phyloP scores from a whole-genome alignment of 1,284 basidiomycete genomes.

The Leucoagaricus sp. region DNA sequence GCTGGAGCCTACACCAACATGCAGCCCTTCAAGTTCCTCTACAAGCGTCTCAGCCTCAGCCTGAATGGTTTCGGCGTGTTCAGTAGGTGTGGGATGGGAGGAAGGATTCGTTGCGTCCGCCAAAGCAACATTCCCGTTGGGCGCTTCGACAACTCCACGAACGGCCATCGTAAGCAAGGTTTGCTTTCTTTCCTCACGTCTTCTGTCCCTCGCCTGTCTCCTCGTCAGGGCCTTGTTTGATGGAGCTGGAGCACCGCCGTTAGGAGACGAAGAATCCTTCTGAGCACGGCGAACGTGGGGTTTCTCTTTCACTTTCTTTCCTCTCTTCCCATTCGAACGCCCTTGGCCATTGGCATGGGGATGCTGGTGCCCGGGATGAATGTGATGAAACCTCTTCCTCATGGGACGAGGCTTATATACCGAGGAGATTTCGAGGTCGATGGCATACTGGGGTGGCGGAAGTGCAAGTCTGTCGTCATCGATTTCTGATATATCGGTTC shows the following conservation, averaged over 20 bases:
- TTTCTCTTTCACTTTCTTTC: constrained; percentile 10
- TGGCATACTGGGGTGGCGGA: constrained; percentile 29
- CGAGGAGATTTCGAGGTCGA: constrained; percentile 65
- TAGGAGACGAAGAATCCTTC: not conserved
- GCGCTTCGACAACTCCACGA: constrained; percentile 18
- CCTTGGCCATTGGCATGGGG: constrained; percentile 9
- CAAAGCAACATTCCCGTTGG: not conserved
- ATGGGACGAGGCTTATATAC: constrained; percentile 73
- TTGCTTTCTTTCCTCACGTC: constrained; percentile 35
- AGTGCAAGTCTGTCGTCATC: constrained; percentile 41
- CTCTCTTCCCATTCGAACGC: not conserved
- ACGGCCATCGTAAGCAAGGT: constrained; percentile 28
- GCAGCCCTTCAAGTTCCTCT: constrained; percentile 20
- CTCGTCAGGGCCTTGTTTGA: constrained; percentile 38
- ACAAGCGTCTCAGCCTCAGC: constrained; percentile 16
- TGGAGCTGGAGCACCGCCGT: not conserved
- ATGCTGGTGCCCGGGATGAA: constrained; percentile 9
- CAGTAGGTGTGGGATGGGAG: not conserved
- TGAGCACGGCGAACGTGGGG: not conserved
- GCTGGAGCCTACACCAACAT: constrained; percentile 13
- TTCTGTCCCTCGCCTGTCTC: constrained; percentile 52
- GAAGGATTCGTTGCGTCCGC: not conserved
- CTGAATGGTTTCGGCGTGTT: not conserved
- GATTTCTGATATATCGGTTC: constrained; percentile 17
- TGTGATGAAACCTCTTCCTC: constrained; percentile 42